phyloP scores from a whole-genome alignment of 306 rosid species.

The Castanea crenata region DNA sequence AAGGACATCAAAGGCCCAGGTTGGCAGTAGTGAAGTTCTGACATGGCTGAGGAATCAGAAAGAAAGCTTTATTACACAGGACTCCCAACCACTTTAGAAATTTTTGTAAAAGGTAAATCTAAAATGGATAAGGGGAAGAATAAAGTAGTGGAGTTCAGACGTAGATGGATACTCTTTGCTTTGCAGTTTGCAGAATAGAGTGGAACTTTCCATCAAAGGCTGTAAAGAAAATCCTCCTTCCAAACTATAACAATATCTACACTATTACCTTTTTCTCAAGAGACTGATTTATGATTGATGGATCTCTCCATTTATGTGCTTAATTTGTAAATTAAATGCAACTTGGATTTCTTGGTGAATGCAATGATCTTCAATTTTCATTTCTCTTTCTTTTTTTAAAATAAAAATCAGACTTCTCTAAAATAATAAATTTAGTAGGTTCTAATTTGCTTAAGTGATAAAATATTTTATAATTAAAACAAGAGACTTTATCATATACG shows the following conservation, averaged over 20 bases:
- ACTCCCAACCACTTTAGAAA: slow-evolving; percentile 3
- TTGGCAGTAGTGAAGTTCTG: slow-evolving; percentile 39
- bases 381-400: neutral
- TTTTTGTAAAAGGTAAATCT: slow-evolving; percentile 2
- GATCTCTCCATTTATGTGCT: neutral
- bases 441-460: no score
- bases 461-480: no score
- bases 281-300: neutral
- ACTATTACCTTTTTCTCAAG: neutral
- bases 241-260: neutral
- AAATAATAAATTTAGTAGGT: neutral
- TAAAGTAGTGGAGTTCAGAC: slow-evolving; percentile 22
- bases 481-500: no score
- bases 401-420: neutral
- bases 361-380: neutral
- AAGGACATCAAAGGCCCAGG: slow-evolving; percentile 34
- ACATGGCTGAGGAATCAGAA: slow-evolving; percentile 36
- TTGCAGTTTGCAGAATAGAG: slow-evolving; percentile 7
- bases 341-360: neutral
- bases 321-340: neutral
- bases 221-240: slow-evolving; percentile 20
- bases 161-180: slow-evolving; percentile 19
- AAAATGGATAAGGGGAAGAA: slow-evolving; percentile 30
- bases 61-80: slow-evolving; percentile 1
- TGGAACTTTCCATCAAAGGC: slow-evolving; percentile 22